Evolutionary conservation across 805 yeast species (phyloP).

Genomic region (Candida sphagnicola): DNA sequence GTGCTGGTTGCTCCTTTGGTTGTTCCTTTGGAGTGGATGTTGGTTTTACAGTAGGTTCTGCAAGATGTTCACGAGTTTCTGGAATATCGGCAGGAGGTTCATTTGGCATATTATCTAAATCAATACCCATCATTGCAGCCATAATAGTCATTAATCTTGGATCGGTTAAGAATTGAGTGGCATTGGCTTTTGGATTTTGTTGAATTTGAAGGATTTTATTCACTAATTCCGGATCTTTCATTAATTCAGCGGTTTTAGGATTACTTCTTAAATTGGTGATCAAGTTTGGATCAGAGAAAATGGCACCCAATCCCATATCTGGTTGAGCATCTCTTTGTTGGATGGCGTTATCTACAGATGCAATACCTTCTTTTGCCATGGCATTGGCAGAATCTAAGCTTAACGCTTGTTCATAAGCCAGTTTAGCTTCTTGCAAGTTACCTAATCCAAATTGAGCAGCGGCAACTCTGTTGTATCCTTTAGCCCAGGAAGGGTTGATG

Average conservation of each 20-base stretch:
- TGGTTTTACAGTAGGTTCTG: constrained; percentile 11
- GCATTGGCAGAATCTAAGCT: constrained; percentile 77
- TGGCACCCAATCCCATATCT: constrained; percentile 70
- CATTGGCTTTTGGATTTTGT: constrained; percentile 70
- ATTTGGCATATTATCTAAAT: constrained; percentile 45
- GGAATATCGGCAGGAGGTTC: constrained; percentile 12
- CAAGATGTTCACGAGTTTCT: constrained; percentile 7
- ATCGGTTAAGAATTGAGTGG: constrained; percentile 68
- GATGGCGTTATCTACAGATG: constrained; percentile 62
- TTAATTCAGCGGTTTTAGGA: constrained; percentile 82
- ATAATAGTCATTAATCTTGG: constrained; percentile 85
- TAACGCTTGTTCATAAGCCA: constrained; percentile 71
- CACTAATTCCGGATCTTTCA: constrained; percentile 85
- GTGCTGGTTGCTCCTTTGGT: constrained; percentile 9
- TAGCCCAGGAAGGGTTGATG: constrained; percentile 87
- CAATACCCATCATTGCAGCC: constrained; percentile 83
- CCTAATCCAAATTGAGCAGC: constrained; percentile 91
- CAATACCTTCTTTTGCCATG: constrained; percentile 81
- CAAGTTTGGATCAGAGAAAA: constrained; percentile 78
- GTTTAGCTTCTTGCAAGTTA: constrained; percentile 68
- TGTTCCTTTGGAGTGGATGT: constrained; percentile 15
- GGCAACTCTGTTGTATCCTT: constrained; percentile 90
- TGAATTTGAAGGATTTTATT: constrained; percentile 59
- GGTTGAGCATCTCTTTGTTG: constrained; percentile 51
- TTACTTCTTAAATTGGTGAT: constrained; percentile 70